Evolutionary conservation across 2,329 filamentous ascomycete species (phyloP), one percentile per base, ranked within the genome.

Genomic region (Cladophialophora exuberans): DNA sequence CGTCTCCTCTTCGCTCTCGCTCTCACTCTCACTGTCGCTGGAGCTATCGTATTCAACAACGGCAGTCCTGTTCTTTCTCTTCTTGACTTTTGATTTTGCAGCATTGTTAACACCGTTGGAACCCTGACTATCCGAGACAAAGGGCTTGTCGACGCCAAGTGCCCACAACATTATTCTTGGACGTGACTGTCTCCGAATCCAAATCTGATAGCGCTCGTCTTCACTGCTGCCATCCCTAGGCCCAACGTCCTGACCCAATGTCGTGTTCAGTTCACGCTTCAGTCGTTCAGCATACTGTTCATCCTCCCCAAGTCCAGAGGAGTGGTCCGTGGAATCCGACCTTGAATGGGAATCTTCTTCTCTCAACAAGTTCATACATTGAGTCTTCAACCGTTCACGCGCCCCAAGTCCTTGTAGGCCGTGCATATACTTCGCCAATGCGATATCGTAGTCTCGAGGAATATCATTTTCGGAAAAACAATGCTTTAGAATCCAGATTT

Each of bases 401-500:
- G 90, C 84, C 4, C 85, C 85, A 58, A 82, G 83, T 31, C 91
- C 89, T 74, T 92, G 86, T 52, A 97, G 74, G 46, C 90, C 90
- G 54, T 82, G 78, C 61, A 97, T 83, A 73, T 97, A 97, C 47
- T 83, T 79, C 67, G 87, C 83, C 36, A 97, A 83, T 18, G 84
- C 79, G 42, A 82, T 74, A 55, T 89, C 85, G 72, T 93, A 83
- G 56, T 81, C 75, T 1, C 88, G 86, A 0, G 91, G 89, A 38
- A 97, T 82, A 38, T 83, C 81, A 64, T 85, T 82, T 61, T 84
- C 74, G 63, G 89, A 85, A 69, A 95, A 89, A 41, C 88, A 75
- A 75, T 95, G 85, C 71, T 94, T 93, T 68, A 97, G 83, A 10
- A 97, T 78, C 64, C 89, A 84, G 50, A 86, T 89, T 72, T 97